Base-by-base conservation (phyloP, 768 basidiomycete genomes). In the Crucibulum laeve region DNA sequence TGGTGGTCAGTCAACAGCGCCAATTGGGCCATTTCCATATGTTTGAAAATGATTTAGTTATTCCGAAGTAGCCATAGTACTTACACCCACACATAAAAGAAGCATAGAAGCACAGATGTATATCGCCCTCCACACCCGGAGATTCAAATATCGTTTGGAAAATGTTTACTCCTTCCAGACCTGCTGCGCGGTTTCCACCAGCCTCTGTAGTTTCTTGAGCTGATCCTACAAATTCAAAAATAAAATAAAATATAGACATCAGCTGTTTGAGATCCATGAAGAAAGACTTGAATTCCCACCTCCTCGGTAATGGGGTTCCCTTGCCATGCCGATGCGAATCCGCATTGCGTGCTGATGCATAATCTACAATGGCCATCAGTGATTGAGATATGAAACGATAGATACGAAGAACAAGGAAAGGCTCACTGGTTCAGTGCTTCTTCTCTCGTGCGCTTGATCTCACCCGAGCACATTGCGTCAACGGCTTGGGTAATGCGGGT, bases 301-400 rank as follows among this genome's bases (percentile, higher is more conserved):
- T 71, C 65, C 58, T 76, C 72, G 14, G 68, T 73, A 23, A 82
- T 49, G 4, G 72, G 70, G 56, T 81, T 80, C 0, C 79, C 78
- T 51, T 80, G 72, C 64, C 74, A 74, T 19, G 75, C 73, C 0
- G 71, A 73, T 5, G 79, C 79, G 53, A 80, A 81, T 4, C 81
- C 81, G 49, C 81, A 83, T 53, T 82, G 80, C 14, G 78, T 70
- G 43, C 76, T 76, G 45, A 82, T 73, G 49, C 71, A 73, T 5
- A 83, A 57, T 52, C 77, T 77, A n/a, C n/a, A n/a, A n/a, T n/a
- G n/a, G 49, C 21, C 32, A 35, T 17, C 44, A 38, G 40, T 41
- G 34, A 19, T 41, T 36, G 34, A 46, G 30, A 15, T n/a, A 33
- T 19, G 38, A 44, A 42, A 44, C 40, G 38, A 3, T 21, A 42